These are phyloP conservation scores for Kockovaella imperatae DNA, from an alignment of 768 basidiomycete genomes.

Conservation along the genomic window DNA sequence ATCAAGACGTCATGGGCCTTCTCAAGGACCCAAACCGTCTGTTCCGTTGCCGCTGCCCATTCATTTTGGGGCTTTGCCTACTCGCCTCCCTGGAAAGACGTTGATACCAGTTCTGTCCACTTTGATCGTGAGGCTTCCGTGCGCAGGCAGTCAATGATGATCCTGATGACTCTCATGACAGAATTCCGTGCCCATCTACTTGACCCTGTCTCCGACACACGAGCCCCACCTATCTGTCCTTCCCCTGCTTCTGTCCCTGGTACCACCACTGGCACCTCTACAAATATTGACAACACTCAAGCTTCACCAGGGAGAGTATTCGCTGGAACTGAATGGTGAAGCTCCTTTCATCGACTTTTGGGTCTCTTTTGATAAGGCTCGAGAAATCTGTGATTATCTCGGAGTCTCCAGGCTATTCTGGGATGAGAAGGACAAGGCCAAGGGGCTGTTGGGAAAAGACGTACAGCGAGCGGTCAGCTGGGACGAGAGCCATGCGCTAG, in stretches of 20 bases:
- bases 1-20: too few relatives aligned
- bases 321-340: conserved; percentile 13
- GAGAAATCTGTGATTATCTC: conserved; percentile 4
- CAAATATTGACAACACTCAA: conserved; percentile 8
- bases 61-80: conserved; percentile 7
- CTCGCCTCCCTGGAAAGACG: conserved; percentile 2
- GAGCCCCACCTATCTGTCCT: conserved; percentile 23
- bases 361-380: conserved; percentile 9
- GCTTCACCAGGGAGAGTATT: conserved; percentile 3
- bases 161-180: conserved; percentile 1
- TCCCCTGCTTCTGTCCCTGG: conserved; percentile 16
- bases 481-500: conserved; percentile 19
- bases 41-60: conserved; percentile 8
- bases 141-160: background rate
- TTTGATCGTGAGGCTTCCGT: conserved; percentile 5
- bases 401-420: conserved; percentile 17
- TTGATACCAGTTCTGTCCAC: conserved; percentile 8
- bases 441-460: conserved; percentile 12
- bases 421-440: conserved; percentile 1
- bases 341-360: conserved; percentile 28
- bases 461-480: conserved; percentile 18
- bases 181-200: conserved; percentile 23
- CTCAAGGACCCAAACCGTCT: background rate
- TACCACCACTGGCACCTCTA: conserved; percentile 9
- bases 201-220: conserved; percentile 19